Conservation (phyloP, 371 early-diverging fungal genomes). For the Vairimorpha ceranae region DNA sequence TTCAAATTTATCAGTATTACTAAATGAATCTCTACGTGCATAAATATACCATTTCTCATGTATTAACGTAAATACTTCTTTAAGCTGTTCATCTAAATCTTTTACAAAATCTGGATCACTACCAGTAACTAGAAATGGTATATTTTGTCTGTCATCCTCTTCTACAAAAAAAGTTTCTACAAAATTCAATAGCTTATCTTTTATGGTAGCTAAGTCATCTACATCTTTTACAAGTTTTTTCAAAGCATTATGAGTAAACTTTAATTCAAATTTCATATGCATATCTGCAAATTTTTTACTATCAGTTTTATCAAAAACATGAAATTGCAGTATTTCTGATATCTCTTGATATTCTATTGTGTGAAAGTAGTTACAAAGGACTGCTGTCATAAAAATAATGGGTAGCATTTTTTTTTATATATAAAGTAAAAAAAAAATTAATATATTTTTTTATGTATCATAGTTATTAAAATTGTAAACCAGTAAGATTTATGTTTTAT, state of each 20-base stretch:
- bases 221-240: not conserved
- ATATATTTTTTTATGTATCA: too few species aligned
- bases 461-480: too few species aligned
- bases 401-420: too few species aligned
- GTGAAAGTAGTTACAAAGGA: not conserved
- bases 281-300: not conserved
- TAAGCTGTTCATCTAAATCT: not conserved
- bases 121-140: not conserved
- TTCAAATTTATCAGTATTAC: not conserved
- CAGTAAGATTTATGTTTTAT: too few species aligned
- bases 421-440: too few species aligned
- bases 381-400: not conserved
- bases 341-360: not conserved
- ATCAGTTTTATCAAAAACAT: not conserved
- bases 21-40: not conserved
- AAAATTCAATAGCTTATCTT: not conserved
- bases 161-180: not conserved
- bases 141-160: not conserved
- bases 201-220: not conserved
- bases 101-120: not conserved
- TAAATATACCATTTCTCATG: not conserved
- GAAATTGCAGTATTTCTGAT: not conserved
- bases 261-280: not conserved
- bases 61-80: not conserved
- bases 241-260: not conserved